Evolutionary conservation across 1,284 basidiomycete genomes (phyloP), one percentile per base, ranked within the genome.

Genomic region (Phylloboletellus chloephorus): DNA sequence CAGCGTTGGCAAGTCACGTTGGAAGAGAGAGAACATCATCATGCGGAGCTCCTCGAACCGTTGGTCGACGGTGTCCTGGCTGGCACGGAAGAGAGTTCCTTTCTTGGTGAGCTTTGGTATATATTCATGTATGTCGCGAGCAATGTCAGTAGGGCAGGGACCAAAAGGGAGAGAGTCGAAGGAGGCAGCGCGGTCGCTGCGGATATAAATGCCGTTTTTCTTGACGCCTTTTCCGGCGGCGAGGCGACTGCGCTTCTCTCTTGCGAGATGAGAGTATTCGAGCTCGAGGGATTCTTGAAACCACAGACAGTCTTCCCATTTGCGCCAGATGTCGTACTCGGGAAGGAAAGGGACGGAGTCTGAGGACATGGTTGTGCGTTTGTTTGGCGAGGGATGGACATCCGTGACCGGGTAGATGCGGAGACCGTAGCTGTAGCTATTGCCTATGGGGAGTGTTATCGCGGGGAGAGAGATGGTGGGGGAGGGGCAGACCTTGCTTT

Each of bases 91-190:
- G 29, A 88, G 50, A 0, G 78, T 79, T 5, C 75, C 80, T 56
- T 80, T 84, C 63, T 79, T 83, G 3, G 76, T 74, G 23, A 88
- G 69, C 42, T 67, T 69, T 12, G 86, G 85, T 2, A 88, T 58
- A 51, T 77, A 63, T 2, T 73, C 54, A 52, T 87, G 82, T 34
- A 88, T 69, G 48, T 83, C 74, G 38, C 69, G 73, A 10, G 78
- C 76, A 26, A 88, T 73, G 17, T 78, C 77, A 31, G 73, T 74
- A 3, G 82, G 83, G 52, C 84, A 73, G 12, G 86, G 85, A 10
- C 85, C 86, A n/a, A 82, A 81, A 10, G 86, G 86, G n/a, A 88
- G 69, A 1, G 84, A 87, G 41, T 88, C 86, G 68, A 80, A 88
- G 9, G 86, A 88, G 2, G 86, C 78, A 2, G 86, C 86, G 39